Conservation (phyloP, 768 basidiomycete species). For the Rubroboletus pulcherrimus region DNA sequence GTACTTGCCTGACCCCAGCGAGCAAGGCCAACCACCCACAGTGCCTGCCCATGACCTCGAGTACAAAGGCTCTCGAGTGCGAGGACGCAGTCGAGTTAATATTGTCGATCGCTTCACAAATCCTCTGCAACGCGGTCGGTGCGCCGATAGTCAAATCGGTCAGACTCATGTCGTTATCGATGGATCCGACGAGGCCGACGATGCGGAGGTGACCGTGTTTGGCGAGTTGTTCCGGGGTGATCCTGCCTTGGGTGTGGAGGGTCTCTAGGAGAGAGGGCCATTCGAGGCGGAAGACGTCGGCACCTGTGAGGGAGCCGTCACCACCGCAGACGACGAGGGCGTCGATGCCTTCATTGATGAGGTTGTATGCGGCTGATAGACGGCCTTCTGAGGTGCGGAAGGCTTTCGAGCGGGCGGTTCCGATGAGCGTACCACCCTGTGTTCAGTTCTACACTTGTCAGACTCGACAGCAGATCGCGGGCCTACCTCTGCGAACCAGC, state of each 20-base stretch:
- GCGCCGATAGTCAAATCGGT: constrained; percentile 98
- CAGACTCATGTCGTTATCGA: constrained; percentile 99
- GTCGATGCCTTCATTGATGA: constrained; percentile 96
- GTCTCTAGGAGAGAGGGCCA: constrained; percentile 84
- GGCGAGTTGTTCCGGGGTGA: constrained; percentile 69
- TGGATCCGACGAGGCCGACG: constrained; percentile 97
- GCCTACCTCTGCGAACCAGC: constrained; percentile 86
- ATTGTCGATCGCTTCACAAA: constrained; percentile 97
- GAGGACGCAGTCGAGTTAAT: constrained; percentile 96
- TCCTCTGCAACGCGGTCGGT: constrained; percentile 90
- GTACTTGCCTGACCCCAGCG: constrained; percentile 79
- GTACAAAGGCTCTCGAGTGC: constrained; percentile 95
- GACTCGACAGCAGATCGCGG: background rate
- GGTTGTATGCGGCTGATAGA: constrained; percentile 80
- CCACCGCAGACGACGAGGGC: constrained; percentile 97
- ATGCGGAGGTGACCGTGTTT: constrained; percentile 84
- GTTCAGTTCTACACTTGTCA: background rate
- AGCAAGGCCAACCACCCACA: constrained; percentile 98
- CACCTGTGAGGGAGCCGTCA: constrained; percentile 95
- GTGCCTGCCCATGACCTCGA: constrained; percentile 99
- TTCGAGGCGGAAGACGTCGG: constrained; percentile 89
- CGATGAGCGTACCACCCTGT: constrained; percentile 92
- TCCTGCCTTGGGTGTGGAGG: constrained; percentile 67
- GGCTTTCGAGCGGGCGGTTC: constrained; percentile 80
- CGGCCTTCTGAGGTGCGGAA: constrained; percentile 91